Conservation (phyloP, 257 asterid species). For the Coffea canephora region DNA sequence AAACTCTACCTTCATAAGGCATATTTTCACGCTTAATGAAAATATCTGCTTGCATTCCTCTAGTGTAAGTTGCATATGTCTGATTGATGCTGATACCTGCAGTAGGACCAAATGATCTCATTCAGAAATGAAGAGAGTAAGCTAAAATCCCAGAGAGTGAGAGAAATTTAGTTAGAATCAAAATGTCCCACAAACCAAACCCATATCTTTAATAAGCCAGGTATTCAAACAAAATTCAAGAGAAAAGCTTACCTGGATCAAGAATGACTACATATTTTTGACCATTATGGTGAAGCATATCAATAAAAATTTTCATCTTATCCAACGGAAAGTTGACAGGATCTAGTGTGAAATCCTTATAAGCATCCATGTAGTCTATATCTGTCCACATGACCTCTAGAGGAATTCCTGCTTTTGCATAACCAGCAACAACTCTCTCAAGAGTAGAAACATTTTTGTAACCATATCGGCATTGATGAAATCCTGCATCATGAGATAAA, state of each 20-base stretch:
- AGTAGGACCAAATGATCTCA: background rate
- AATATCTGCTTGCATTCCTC: slow-evolving; percentile 72
- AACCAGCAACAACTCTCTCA: slow-evolving; percentile 67
- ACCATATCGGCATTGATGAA: slow-evolving; percentile 88
- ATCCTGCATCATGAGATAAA: slow-evolving; percentile 40
- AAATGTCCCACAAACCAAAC: background rate
- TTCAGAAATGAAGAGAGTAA: background rate
- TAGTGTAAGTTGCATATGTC: slow-evolving; percentile 56
- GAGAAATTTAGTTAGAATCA: background rate
- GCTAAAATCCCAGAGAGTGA: background rate
- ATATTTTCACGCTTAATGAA: slow-evolving; percentile 64
- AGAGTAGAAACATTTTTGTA: slow-evolving; percentile 64
- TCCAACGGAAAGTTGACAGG: slow-evolving; percentile 65
- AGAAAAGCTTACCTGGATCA: slow-evolving; percentile 66
- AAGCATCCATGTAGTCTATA: slow-evolving; percentile 88
- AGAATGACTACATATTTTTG: slow-evolving; percentile 76
- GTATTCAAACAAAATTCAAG: background rate
- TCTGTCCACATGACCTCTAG: slow-evolving; percentile 95
- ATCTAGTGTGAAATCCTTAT: slow-evolving; percentile 88
- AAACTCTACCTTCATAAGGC: slow-evolving; percentile 73
- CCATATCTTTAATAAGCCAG: too few relatives aligned
- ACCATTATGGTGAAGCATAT: slow-evolving; percentile 56
- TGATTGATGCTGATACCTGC: slow-evolving; percentile 63
- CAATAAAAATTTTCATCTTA: slow-evolving; percentile 51
- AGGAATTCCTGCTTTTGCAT: slow-evolving; percentile 69